These are phyloP conservation scores for Xylariaceae sp. DNA, from an alignment of 2,329 filamentous ascomycete species.

Conservation along the genomic window DNA sequence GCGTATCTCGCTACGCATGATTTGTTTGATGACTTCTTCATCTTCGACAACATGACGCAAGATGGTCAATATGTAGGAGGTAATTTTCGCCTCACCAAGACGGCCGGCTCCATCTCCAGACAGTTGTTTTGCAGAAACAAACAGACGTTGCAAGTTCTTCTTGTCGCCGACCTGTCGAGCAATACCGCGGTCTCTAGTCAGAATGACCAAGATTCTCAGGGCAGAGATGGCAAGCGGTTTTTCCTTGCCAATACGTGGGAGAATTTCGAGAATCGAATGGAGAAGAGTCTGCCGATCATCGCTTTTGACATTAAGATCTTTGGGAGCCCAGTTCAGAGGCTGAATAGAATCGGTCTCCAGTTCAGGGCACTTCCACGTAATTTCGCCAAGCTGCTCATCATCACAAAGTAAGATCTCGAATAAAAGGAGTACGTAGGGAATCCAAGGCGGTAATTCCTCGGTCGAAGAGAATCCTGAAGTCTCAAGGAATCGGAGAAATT, in stretches of 20 bases:
- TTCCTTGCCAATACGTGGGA: conserved; percentile 84
- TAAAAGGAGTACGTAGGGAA: conserved; percentile 83
- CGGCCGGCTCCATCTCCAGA: conserved; percentile 71
- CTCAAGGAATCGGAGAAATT: conserved; percentile 74
- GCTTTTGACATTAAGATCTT: conserved; percentile 56
- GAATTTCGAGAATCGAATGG: conserved; percentile 70
- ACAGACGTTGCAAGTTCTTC: conserved; percentile 81
- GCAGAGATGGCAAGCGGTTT: conserved; percentile 78
- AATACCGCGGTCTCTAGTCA: conserved; percentile 73
- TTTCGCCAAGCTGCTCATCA: conserved; percentile 73
- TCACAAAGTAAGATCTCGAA: conserved; percentile 86
- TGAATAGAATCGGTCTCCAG: conserved; percentile 45
- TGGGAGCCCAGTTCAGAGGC: conserved; percentile 53
- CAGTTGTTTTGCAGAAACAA: conserved; percentile 93
- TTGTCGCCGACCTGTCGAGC: conserved; percentile 77
- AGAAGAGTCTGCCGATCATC: conserved; percentile 69
- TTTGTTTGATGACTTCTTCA: conserved; percentile 80
- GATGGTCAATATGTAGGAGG: conserved; percentile 70
- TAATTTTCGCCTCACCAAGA: conserved; percentile 52
- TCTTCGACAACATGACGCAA: conserved; percentile 93
- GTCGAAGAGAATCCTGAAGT: conserved; percentile 59
- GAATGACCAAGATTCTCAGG: conserved; percentile 75
- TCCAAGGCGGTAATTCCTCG: conserved; percentile 85
- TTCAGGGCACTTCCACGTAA: conserved; percentile 60
- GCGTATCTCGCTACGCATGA: conserved; percentile 86